Evolutionary conservation across 2,329 filamentous ascomycete genomes (phyloP).

Genomic region (Orbilia ellipsospora): DNA sequence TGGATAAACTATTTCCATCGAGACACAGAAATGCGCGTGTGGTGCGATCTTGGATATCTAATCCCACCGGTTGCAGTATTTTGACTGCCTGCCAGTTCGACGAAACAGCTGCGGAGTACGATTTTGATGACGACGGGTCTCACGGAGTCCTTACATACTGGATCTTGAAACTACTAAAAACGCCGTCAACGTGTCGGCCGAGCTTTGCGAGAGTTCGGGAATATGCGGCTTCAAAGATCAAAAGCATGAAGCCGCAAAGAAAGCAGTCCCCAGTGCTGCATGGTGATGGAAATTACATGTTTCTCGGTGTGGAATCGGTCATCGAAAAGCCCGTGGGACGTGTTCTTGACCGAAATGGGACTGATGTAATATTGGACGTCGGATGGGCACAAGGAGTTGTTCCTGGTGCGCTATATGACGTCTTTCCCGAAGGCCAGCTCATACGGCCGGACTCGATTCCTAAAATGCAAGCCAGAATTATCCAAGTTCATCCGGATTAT

Average conservation of each 20-base stretch:
- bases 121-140: background rate
- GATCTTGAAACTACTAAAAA: conserved; percentile 22
- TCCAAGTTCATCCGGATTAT: background rate
- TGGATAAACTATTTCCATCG: background rate
- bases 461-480: background rate
- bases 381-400: conserved; percentile 31
- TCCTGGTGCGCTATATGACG: conserved; percentile 22
- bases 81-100: conserved; percentile 33
- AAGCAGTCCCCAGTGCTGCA: conserved; percentile 34
- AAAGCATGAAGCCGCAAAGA: background rate
- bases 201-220: conserved; percentile 8
- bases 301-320: conserved; percentile 25
- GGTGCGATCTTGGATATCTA: conserved; percentile 19
- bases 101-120: conserved; percentile 16
- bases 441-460: background rate
- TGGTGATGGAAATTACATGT: conserved; percentile 19
- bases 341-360: background rate
- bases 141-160: conserved; percentile 33
- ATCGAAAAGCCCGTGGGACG: conserved; percentile 13
- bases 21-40: background rate
- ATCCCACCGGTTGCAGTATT: conserved; percentile 33
- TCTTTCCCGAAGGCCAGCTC: conserved; percentile 3
- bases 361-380: conserved; percentile 15
- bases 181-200: background rate
- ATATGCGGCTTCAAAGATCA: conserved; percentile 8